These are phyloP conservation scores for Teratosphaeria viscida DNA, from an alignment of 2,329 filamentous ascomycete genomes.

Conservation along the genomic window DNA sequence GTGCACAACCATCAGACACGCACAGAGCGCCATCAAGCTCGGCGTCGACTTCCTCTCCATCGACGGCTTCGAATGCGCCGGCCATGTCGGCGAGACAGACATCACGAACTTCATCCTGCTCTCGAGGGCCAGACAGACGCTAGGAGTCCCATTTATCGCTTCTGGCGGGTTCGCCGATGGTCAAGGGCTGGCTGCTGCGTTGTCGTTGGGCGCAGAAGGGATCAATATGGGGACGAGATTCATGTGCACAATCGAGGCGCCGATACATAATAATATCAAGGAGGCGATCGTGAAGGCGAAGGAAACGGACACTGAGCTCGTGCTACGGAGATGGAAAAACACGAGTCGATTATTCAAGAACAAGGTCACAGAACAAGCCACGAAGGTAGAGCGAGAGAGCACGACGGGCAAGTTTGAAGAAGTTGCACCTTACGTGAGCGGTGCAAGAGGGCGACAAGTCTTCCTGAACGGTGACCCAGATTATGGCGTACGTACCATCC, in stretches of 20 bases:
- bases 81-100: constrained; percentile 76
- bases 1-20: constrained; percentile 92
- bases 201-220: constrained; percentile 81
- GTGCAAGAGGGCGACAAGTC: constrained; percentile 81
- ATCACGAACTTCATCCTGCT: constrained; percentile 87
- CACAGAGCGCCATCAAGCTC: constrained; percentile 80
- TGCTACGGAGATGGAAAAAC: constrained; percentile 86
- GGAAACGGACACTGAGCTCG: constrained; percentile 83
- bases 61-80: constrained; percentile 95
- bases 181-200: constrained; percentile 79
- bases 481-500: constrained; percentile 59
- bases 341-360: constrained; percentile 83
- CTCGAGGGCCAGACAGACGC: constrained; percentile 69
- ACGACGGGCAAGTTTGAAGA: constrained; percentile 79
- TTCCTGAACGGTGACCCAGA: constrained; percentile 88
- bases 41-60: constrained; percentile 96
- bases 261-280: constrained; percentile 90
- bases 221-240: constrained; percentile 99
- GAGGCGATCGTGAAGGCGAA: constrained; percentile 76
- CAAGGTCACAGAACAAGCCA: constrained; percentile 69
- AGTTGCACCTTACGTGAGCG: constrained; percentile 77
- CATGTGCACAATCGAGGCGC: constrained; percentile 90
- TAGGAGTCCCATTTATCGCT: constrained; percentile 83
- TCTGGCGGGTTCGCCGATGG: constrained; percentile 94
- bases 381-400: constrained; percentile 75